Base-by-base conservation (phyloP, 176 grass and related monocot species). In the Guadua angustifolia region DNA sequence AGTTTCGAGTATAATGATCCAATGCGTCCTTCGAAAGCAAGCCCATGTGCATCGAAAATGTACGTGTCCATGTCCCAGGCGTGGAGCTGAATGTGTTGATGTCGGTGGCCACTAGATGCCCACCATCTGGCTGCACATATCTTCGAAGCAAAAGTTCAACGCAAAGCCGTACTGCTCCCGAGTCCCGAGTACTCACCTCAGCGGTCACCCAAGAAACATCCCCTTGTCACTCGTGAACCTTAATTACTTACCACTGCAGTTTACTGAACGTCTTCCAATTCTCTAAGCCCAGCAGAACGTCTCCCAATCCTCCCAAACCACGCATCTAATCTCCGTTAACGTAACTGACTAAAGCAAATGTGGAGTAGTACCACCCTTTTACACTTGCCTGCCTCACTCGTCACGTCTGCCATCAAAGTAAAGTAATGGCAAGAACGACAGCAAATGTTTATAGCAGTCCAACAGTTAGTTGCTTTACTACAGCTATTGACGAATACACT, bases 21-120 rank as follows among this genome's bases (percentile, higher is more conserved):
- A 15, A 74, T 53, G 75, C 81, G 68, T 74, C 39, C 11, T 63
- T 49, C 8, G 21, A 42, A 84, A 74, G 75, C 68, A 58, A 84
- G 18, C 17, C 11, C 69, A 68, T 36, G 50, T 68, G 78, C 39
- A 1, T 6, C 5, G 25, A 12, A 12, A 14, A 42, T 43, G 14
- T 18, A 19, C 58, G 59, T 32, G 59, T 21, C 38, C 47, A 64
- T 40, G 15, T 29, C n/a, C 22, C 0, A 61, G 22, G 15, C 45
- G 38, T 45, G 16, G 16, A 8, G 6, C 36, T 35, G 36, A 53
- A 18, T 9, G 47, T 9, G 36, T 4, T 24, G 45, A 36, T 68
- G 78, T 86, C 58, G 59, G 77, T 80, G 68, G 11, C 35, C 6
- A 50, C 70, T 32, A 29, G 10, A 47, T 24, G 25, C 7, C 25